Base-by-base conservation (phyloP, 2,329 filamentous ascomycete species). In the Pseudogymnoascus sp. region DNA sequence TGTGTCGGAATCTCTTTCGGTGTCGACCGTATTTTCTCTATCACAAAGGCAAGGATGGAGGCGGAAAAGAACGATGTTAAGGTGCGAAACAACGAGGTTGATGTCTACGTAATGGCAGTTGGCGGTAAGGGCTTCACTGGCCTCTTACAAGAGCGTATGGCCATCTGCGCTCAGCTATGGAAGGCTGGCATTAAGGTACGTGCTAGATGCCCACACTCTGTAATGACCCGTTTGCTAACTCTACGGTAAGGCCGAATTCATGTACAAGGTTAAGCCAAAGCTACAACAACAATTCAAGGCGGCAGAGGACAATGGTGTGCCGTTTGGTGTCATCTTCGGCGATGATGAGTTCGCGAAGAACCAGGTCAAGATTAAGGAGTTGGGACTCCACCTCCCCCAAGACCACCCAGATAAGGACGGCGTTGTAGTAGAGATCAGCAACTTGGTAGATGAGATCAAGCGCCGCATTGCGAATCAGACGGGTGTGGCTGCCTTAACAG, bases 61-160 rank as follows among this genome's bases (percentile, higher is more conserved):
- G 84, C 82, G 64, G 84, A 85, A 64, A 81, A 83, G 70, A 82
- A 78, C 62, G 75, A 77, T n/a, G 76, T 81, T 18, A 69, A 77
- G 31, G 78, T 86, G 61, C 81, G 89, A 67, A 81, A 82, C 67
- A 91, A 88, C 71, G 89, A 95, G 70, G 88, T 93, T 2, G 93
- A 97, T 72, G 92, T 93, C 53, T 97, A 87, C 76, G 89, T 97
- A 71, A 97, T 97, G 92, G 92, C 92, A 0, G 92, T 97, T 72
- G 93, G 91, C 62, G 89, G 90, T 62, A 93, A 93, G 77, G 89
- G 87, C 18, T 93, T 93, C 75, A 88, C 83, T 14, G 91, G 91
- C 53, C 80, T 96, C 67, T 78, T 96, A 62, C 86, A 87, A 68
- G 89, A 97, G 79, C 89, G 93, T 68, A 93, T 97, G 86, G 80